Conservation (phyloP, 257 asterid species). For the Nicotiana benthamiana region DNA sequence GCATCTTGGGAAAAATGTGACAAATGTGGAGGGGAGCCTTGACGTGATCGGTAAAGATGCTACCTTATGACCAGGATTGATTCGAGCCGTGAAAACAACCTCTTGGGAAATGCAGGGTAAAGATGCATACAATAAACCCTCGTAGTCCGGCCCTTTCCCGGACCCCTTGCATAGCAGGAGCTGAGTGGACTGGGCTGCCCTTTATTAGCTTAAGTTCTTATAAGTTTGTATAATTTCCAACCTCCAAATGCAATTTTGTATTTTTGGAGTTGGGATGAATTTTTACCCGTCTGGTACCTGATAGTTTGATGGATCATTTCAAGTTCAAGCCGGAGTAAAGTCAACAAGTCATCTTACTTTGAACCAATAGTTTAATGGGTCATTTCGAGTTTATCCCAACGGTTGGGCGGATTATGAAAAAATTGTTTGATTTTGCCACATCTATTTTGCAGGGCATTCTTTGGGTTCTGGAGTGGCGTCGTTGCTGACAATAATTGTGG, state of each 20-base stretch:
- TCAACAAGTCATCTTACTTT: not conserved
- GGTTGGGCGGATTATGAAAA: not conserved
- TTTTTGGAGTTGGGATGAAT: not conserved
- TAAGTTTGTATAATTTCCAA: not conserved
- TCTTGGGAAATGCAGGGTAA: no score
- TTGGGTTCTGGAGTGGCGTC: conserved; percentile 93
- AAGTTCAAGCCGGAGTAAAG: not conserved
- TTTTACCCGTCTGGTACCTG: not conserved
- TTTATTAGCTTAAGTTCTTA: not conserved
- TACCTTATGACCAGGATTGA: rapidly evolving
- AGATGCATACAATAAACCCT: no score
- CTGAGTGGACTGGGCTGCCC: no score
- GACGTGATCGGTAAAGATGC: no score
- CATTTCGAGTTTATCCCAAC: not conserved
- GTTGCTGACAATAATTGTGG: conserved; percentile 58
- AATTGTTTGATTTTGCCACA: not conserved
- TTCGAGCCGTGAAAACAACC: no score
- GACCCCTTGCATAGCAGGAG: no score
- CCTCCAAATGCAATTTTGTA: not conserved
- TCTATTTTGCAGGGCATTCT: conserved; percentile 60
- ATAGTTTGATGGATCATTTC: not conserved
- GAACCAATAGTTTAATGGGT: not conserved
- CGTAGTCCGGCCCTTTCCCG: no score
- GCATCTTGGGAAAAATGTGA: no score
- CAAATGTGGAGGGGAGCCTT: no score